Percentiles rank a stretch among this genome's conserved stretches.
Evolutionary conservation across 805 yeast genomes (phyloP).

Genomic region (Myxozyma mucilagina): DNA sequence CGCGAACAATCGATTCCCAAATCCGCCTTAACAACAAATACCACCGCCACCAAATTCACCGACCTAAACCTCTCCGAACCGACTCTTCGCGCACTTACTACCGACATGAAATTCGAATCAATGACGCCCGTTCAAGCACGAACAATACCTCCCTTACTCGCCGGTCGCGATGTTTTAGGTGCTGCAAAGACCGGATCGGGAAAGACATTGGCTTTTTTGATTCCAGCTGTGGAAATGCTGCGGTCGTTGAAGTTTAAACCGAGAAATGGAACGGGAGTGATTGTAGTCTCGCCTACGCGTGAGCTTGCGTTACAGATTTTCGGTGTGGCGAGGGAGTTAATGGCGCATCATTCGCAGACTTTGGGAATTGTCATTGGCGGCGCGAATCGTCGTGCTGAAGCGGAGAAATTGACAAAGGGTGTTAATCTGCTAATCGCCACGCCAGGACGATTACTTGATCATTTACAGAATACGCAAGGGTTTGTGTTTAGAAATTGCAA

Average conservation of each 20-base stretch:
- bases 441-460: slow-evolving; percentile 96
- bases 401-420: slow-evolving; percentile 90
- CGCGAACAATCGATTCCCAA: neutral
- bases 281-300: slow-evolving; percentile 95
- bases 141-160: slow-evolving; percentile 93
- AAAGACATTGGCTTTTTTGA: slow-evolving; percentile 89
- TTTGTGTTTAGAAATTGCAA: slow-evolving; percentile 78
- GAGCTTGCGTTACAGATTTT: slow-evolving; percentile 96
- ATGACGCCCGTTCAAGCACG: slow-evolving; percentile 96
- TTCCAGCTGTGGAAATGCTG: slow-evolving; percentile 93
- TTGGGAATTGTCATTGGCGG: slow-evolving; percentile 98
- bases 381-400: slow-evolving; percentile 95
- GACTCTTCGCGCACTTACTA: slow-evolving; percentile 70
- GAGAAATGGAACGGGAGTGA: slow-evolving; percentile 96
- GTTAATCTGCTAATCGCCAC: slow-evolving; percentile 94
- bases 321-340: slow-evolving; percentile 93
- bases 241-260: slow-evolving; percentile 93
- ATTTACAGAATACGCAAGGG: slow-evolving; percentile 81
- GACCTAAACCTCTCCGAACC: slow-evolving; percentile 74
- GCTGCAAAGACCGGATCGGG: slow-evolving; percentile 99
- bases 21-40: neutral
- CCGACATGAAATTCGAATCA: slow-evolving; percentile 82
- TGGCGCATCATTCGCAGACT: slow-evolving; percentile 89
- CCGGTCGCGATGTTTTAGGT: slow-evolving; percentile 96
- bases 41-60: slow-evolving; percentile 40